A percentile compares a stretch with the other conserved stretches of the same genome.
Evolutionary conservation across 2,329 filamentous ascomycete genomes (phyloP).

Genomic region (Clarireedia homoeocarpa): DNA sequence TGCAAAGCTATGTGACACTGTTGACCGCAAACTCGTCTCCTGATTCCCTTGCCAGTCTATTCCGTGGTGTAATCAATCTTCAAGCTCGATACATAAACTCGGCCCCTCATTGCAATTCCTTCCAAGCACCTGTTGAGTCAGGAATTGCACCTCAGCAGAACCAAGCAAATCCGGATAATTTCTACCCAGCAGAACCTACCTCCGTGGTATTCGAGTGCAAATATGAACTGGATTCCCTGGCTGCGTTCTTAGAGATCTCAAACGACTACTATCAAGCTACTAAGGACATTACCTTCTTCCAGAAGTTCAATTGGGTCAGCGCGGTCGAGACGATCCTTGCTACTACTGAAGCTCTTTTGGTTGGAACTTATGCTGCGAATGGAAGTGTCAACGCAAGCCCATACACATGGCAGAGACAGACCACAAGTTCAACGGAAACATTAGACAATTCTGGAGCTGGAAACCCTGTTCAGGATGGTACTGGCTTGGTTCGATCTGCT

Average conservation of each 20-base stretch:
- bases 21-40: constrained; percentile 44
- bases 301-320: constrained; percentile 61
- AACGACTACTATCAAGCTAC: constrained; percentile 75
- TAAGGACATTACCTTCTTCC: constrained; percentile 64
- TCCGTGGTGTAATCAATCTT: constrained; percentile 63
- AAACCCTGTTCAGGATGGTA: constrained; percentile 66
- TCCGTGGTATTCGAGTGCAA: constrained; percentile 87
- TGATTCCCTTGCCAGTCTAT: constrained; percentile 58
- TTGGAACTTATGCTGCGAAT: constrained; percentile 62
- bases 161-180: constrained; percentile 49
- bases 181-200: constrained; percentile 64
- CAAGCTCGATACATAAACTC: constrained; percentile 60
- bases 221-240: constrained; percentile 87
- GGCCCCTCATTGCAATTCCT: constrained; percentile 81
- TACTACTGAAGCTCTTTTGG: constrained; percentile 61
- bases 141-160: constrained; percentile 52
- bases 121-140: constrained; percentile 76
- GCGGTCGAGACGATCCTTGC: constrained; percentile 64
- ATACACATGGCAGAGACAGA: constrained; percentile 73
- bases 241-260: constrained; percentile 74
- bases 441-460: constrained; percentile 69
- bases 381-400: constrained; percentile 46
- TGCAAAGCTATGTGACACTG: constrained; percentile 60
- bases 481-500: constrained; percentile 76
- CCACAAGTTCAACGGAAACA: constrained; percentile 71